A percentile compares a stretch with the other conserved stretches of the same genome.
These are phyloP conservation scores for Vaccinium macrocarpon DNA, from an alignment of 148 eudicot genomes.

Conservation along the genomic window DNA sequence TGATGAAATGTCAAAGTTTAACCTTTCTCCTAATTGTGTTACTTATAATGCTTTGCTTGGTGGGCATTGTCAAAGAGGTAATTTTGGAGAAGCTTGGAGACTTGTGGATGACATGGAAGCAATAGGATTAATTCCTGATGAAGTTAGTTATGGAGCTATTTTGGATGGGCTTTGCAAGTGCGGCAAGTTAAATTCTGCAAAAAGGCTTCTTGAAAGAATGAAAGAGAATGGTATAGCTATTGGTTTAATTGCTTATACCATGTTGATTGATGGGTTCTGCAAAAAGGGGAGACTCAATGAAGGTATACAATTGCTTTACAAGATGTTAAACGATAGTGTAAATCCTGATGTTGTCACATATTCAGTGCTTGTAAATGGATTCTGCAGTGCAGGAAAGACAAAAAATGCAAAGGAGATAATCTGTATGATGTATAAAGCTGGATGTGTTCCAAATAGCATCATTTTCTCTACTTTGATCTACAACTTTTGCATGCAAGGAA, in stretches of 20 bases:
- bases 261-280: slow-evolving; percentile 67
- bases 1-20: slow-evolving; percentile 57
- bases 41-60: slow-evolving; percentile 73
- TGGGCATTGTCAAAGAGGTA: slow-evolving; percentile 60
- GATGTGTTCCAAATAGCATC: slow-evolving; percentile 45
- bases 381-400: slow-evolving; percentile 50
- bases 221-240: slow-evolving; percentile 35
- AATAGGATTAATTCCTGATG: slow-evolving; percentile 48
- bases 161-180: slow-evolving; percentile 72
- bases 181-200: slow-evolving; percentile 56
- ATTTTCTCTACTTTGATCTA: slow-evolving; percentile 57
- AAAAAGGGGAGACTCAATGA: slow-evolving; percentile 50
- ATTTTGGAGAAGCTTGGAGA: slow-evolving; percentile 55
- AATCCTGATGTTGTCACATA: slow-evolving; percentile 66
- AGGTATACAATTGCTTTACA: slow-evolving; percentile 45
- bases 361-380: slow-evolving; percentile 76
- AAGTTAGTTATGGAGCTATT: slow-evolving; percentile 66
- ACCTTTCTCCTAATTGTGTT: slow-evolving; percentile 50
- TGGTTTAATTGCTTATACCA: slow-evolving; percentile 48
- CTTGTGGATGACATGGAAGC: slow-evolving; percentile 61
- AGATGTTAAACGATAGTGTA: slow-evolving; percentile 51
- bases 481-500: slow-evolving; percentile 55
- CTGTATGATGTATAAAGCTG: slow-evolving; percentile 61
- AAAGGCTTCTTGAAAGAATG: slow-evolving; percentile 53
- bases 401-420: slow-evolving; percentile 54